Conservation (phyloP, 768 basidiomycete genomes). For the Trametes meyenii region DNA sequence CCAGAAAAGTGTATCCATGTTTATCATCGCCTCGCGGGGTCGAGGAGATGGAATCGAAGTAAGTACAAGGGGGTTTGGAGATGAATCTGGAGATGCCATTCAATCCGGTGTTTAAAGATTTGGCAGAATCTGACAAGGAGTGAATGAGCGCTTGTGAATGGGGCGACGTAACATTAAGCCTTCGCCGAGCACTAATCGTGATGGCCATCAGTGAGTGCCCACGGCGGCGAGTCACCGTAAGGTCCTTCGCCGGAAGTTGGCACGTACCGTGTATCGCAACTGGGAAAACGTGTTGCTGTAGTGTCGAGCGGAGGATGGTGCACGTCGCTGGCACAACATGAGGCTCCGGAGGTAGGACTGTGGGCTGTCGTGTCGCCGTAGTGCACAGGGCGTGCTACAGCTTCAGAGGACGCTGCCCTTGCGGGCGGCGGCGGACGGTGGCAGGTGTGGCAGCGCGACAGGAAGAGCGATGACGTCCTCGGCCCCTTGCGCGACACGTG, state of each 20-base stretch:
- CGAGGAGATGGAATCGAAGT: background rate
- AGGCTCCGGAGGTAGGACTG: background rate
- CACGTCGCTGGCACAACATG: background rate
- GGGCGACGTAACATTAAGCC: background rate
- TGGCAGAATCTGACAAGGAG: constrained; percentile 21
- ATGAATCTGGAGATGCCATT: constrained; percentile 9
- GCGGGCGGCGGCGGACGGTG: constrained; percentile 9
- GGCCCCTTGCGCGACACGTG: constrained; percentile 4
- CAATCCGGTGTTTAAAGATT: background rate
- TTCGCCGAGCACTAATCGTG: background rate
- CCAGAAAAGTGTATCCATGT: background rate
- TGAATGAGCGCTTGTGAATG: background rate
- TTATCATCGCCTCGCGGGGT: constrained; percentile 3
- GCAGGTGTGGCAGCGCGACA: constrained; percentile 1
- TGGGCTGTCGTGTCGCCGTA: background rate
- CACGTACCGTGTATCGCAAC: background rate
- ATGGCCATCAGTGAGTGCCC: background rate
- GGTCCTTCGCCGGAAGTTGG: constrained; percentile 1
- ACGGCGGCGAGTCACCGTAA: background rate
- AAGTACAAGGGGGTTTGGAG: background rate
- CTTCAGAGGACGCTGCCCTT: constrained; percentile 1
- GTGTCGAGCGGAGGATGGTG: background rate
- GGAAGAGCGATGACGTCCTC: constrained; percentile 20
- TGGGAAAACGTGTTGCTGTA: background rate
- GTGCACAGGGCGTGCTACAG: constrained; percentile 19